Evolutionary conservation across 768 basidiomycete species (phyloP).

Genomic region (Amanita subjunquillea): DNA sequence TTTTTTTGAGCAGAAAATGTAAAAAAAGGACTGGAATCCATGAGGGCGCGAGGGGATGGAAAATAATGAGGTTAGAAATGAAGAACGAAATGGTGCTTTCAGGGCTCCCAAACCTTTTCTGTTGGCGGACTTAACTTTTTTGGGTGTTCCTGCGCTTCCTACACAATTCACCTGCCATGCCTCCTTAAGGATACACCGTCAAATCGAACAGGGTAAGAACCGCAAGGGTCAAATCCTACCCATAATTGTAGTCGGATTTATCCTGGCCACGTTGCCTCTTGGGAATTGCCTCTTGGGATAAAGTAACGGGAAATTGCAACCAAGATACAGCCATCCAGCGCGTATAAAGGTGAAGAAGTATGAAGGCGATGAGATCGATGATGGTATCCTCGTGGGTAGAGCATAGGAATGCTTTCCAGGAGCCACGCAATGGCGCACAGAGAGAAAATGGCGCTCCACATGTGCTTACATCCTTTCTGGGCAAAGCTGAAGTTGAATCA

Average conservation of each 20-base stretch:
- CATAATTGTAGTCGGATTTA: not conserved
- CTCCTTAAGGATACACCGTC: not conserved
- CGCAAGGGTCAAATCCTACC: not conserved
- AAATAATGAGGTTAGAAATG: not conserved
- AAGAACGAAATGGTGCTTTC: not conserved
- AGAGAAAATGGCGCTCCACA: too few relatives aligned
- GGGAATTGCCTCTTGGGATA: too few relatives aligned
- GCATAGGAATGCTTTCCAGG: too few relatives aligned
- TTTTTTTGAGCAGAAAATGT: not conserved
- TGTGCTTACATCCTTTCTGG: too few relatives aligned
- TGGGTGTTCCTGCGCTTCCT: not conserved
- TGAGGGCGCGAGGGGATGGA: not conserved
- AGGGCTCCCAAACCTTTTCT: not conserved
- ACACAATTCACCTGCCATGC: not conserved
- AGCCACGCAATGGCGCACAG: too few relatives aligned
- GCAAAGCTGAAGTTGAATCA: not conserved
- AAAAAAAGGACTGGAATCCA: not conserved
- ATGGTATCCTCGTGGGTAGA: too few relatives aligned
- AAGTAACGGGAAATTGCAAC: too few relatives aligned
- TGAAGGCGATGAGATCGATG: too few relatives aligned
- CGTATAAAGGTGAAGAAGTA: too few relatives aligned
- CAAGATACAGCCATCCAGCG: too few relatives aligned
- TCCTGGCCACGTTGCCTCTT: too few relatives aligned
- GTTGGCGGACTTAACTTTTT: not conserved
- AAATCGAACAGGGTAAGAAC: not conserved